Conservation (phyloP, 768 basidiomycete genomes). For the Macrolepiota fuliginosa region DNA sequence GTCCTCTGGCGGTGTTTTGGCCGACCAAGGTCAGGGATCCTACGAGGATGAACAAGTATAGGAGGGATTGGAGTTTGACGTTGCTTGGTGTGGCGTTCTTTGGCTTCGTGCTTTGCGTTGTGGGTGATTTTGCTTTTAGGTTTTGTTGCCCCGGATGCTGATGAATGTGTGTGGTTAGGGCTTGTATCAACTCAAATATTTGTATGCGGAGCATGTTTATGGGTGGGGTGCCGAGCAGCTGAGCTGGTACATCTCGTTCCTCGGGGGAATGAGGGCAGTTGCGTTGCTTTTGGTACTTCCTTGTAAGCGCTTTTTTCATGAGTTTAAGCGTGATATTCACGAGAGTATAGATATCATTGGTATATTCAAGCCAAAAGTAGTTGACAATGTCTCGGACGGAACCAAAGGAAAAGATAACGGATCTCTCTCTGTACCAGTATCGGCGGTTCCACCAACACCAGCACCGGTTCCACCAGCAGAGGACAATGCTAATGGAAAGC, state of each 20-base stretch:
- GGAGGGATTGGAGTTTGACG: constrained; percentile 80
- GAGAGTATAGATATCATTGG: constrained; percentile 1
- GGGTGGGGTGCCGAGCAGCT: constrained; percentile 70
- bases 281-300: constrained; percentile 52
- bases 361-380: constrained; percentile 10
- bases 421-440: background rate
- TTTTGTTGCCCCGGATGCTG: background rate
- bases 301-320: constrained; percentile 25
- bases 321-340: background rate
- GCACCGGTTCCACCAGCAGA: background rate
- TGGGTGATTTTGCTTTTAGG: constrained; percentile 30
- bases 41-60: constrained; percentile 34
- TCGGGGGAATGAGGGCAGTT: constrained; percentile 58
- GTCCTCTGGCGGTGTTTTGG: constrained; percentile 71
- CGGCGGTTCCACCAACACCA: background rate
- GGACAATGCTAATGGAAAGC: constrained; percentile 28
- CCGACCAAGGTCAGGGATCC: constrained; percentile 49
- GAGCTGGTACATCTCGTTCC: constrained; percentile 73
- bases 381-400: background rate
- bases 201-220: constrained; percentile 74
- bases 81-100: constrained; percentile 63
- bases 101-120: constrained; percentile 61
- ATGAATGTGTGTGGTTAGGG: constrained; percentile 40
- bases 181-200: constrained; percentile 77
- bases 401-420: constrained; percentile 16